Percentiles rank a stretch among this genome's conserved stretches.
Conservation (phyloP, 2,329 filamentous ascomycete genomes). For the Paecilomyces sp. region DNA sequence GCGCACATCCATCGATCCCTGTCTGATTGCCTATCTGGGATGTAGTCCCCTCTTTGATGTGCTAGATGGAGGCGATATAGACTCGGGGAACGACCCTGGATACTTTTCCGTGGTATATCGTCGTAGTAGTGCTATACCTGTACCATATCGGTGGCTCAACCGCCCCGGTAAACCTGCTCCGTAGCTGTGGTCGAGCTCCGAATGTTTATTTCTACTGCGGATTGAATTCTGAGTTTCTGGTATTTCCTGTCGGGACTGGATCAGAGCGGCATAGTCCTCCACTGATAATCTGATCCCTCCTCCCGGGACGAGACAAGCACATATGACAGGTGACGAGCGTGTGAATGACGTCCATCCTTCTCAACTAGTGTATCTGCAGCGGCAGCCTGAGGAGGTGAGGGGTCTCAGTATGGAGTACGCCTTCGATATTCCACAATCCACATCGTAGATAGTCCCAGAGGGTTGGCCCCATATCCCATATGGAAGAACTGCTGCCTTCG, state of each 20-base stretch:
- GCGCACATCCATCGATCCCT: constrained; percentile 8
- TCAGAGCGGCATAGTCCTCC: background rate
- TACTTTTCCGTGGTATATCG: too few relatives aligned
- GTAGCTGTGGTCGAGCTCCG: background rate
- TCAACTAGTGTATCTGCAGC: background rate
- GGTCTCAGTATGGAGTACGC: background rate
- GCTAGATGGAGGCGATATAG: background rate
- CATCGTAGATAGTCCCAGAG: background rate
- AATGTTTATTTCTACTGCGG: background rate
- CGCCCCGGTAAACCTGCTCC: background rate
- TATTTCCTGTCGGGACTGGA: background rate
- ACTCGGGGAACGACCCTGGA: background rate
- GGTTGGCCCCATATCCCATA: background rate
- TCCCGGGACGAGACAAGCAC: background rate
- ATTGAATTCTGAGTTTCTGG: background rate
- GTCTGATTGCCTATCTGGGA: background rate
- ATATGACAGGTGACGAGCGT: background rate
- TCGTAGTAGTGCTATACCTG: background rate
- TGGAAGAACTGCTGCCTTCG: background rate
- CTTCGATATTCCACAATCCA: background rate
- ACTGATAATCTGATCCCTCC: background rate
- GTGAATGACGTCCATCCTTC: background rate
- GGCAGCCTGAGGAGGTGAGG: background rate
- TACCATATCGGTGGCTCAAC: background rate
- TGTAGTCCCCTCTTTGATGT: background rate